A percentile compares a stretch with the other conserved stretches of the same genome.
These are phyloP conservation scores for Gastrolobium bilobum DNA, from an alignment of 306 rosid genomes.

Conservation along the genomic window DNA sequence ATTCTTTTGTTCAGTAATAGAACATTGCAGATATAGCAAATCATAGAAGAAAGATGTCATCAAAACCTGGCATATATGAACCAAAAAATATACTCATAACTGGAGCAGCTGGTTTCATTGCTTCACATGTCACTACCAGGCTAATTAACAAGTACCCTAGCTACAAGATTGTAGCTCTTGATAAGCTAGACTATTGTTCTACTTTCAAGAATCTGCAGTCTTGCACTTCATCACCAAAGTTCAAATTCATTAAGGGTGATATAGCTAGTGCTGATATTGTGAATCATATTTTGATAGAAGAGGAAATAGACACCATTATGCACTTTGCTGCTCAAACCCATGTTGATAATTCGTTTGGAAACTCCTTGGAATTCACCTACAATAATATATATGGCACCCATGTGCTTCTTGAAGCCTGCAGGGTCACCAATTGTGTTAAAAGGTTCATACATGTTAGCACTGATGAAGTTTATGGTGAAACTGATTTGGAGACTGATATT, in stretches of 20 bases:
- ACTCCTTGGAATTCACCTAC: conserved; percentile 80
- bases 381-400: conserved; percentile 82
- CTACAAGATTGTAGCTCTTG: conserved; percentile 75
- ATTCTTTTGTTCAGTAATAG: conserved; percentile 27
- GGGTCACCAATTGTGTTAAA: conserved; percentile 59
- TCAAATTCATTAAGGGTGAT: conserved; percentile 77
- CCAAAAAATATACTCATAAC: conserved; percentile 75
- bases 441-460: conserved; percentile 86
- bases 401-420: conserved; percentile 81
- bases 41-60: conserved; percentile 51
- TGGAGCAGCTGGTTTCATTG: conserved; percentile 84
- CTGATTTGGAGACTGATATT: conserved; percentile 60
- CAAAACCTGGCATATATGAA: conserved; percentile 51
- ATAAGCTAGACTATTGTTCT: conserved; percentile 80
- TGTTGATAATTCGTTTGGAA: conserved; percentile 82
- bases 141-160: conserved; percentile 62
- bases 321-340: conserved; percentile 87
- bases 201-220: conserved; percentile 64
- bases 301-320: conserved; percentile 79
- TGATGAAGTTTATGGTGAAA: conserved; percentile 86
- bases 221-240: conserved; percentile 60
- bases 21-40: conserved; percentile 44
- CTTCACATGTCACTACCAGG: conserved; percentile 74
- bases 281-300: conserved; percentile 65
- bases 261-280: conserved; percentile 69